Evolutionary conservation across 2,329 filamentous ascomycete genomes (phyloP), one percentile per base, ranked within the genome.

Genomic region (Trichoderma koningiopsis): DNA sequence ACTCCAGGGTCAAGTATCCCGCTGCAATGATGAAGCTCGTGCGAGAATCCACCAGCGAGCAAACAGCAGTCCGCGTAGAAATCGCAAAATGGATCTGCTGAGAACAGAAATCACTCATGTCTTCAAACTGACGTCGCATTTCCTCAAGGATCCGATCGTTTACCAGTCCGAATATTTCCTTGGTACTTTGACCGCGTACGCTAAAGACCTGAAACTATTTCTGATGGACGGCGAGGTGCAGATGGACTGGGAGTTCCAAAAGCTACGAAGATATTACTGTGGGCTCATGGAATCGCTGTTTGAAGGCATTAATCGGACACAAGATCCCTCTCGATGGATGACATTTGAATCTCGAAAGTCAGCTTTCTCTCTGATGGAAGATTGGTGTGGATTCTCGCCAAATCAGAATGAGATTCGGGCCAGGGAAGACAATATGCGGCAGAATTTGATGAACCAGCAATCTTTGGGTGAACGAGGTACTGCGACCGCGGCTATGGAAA

Each of bases 381-480:
- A 98, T 73, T 99, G 96, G 96, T 99, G 96, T 77, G 96, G 96
- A 2, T 97, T 96, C 78, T 97, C 94, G 8, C 93, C 94, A 0
- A 97, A 97, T 72, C 93, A 96, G 77, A 85, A 83, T 16, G 92
- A 96, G 72, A 92, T 97, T 52, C 88, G 90, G 5, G 89, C 91
- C 69, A 87, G 93, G 71, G 94, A 97, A 79, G 92, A 97, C 71
- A 91, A 88, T 43, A 96, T 97, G 91, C 87, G 93, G 55, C 92
- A 94, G 73, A 93, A 92, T 3, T 86, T 96, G 73, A 89, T 97
- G 43, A 89, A 95, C 64, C 91, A 93, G 68, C 92, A 96, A 68
- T 88, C 91, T 24, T 80, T 90, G 22, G 89, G 90, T 14, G 93
- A 94, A 76, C 88, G 92, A 72, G 90, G 91, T 5, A 93, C 90